A percentile compares a stretch with the other conserved stretches of the same genome.
Evolutionary conservation across 2,329 filamentous ascomycete species (phyloP).

Genomic region (Calonectria multiphialidica): DNA sequence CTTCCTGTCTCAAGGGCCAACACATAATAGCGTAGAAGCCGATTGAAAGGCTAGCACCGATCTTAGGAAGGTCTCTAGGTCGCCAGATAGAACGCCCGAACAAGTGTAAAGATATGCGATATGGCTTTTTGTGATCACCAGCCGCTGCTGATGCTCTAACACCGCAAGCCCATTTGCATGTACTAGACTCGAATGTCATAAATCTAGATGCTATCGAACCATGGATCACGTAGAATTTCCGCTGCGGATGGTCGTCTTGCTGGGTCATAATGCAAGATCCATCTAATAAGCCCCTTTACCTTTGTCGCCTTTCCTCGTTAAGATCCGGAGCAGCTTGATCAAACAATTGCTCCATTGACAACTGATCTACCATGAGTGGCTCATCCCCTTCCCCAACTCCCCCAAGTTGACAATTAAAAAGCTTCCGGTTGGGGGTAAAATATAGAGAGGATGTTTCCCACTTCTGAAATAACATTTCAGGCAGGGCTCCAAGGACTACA

Average conservation of each 20-base stretch:
- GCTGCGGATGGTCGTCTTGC: background rate
- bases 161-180: too few relatives aligned
- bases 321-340: background rate
- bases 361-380: background rate
- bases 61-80: too few relatives aligned
- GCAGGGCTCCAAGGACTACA: background rate
- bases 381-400: background rate
- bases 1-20: too few relatives aligned
- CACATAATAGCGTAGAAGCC: too few relatives aligned
- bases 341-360: background rate
- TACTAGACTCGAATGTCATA: too few relatives aligned
- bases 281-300: background rate
- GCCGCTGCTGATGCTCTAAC: too few relatives aligned
- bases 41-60: too few relatives aligned
- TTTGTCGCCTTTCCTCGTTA: background rate
- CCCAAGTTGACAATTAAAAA: background rate
- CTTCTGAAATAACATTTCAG: background rate
- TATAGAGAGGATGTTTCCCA: background rate
- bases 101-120: too few relatives aligned
- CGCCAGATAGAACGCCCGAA: too few relatives aligned
- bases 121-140: too few relatives aligned
- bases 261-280: background rate
- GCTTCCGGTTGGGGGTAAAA: background rate
- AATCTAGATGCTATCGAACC: background rate
- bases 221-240: background rate